These are phyloP conservation scores for Lepidium sativum DNA, from an alignment of 345 rosid species.

Conservation along the genomic window DNA sequence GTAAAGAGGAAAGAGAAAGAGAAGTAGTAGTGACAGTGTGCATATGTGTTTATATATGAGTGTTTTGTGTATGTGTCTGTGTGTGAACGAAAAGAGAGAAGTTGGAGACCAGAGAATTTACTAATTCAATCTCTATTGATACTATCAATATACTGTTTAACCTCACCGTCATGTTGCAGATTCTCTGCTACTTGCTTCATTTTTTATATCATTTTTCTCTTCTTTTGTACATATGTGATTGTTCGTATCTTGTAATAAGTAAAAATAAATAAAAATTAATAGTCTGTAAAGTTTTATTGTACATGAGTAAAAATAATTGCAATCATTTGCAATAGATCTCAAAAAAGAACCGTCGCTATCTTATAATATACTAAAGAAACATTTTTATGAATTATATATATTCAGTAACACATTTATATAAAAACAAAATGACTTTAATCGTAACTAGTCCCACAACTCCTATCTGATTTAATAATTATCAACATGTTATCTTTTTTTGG, in stretches of 20 bases:
- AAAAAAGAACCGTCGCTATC: slow-evolving; percentile 11
- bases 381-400: background rate
- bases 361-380: background rate
- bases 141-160: slow-evolving; percentile 19
- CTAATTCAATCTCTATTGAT: slow-evolving; percentile 5
- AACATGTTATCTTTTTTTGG: background rate
- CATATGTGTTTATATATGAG: slow-evolving; percentile 14
- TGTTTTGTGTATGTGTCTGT: background rate
- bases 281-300: background rate
- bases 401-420: background rate
- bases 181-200: slow-evolving; percentile 18
- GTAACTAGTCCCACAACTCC: slow-evolving; percentile 18
- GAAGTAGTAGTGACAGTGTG: slow-evolving; percentile 16
- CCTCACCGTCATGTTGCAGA: slow-evolving; percentile 23
- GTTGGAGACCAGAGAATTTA: slow-evolving; percentile 24
- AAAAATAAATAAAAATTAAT: background rate
- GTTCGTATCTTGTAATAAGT: slow-evolving; percentile 4
- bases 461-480: background rate
- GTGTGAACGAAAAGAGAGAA: slow-evolving; percentile 24
- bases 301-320: background rate
- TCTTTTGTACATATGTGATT: background rate
- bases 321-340: slow-evolving; percentile 19
- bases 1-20: background rate
- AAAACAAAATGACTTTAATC: slow-evolving; percentile 4
- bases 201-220: background rate